Base-by-base conservation (phyloP, 495 filamentous ascomycete species). In the Lasiosphaeria ovina region DNA sequence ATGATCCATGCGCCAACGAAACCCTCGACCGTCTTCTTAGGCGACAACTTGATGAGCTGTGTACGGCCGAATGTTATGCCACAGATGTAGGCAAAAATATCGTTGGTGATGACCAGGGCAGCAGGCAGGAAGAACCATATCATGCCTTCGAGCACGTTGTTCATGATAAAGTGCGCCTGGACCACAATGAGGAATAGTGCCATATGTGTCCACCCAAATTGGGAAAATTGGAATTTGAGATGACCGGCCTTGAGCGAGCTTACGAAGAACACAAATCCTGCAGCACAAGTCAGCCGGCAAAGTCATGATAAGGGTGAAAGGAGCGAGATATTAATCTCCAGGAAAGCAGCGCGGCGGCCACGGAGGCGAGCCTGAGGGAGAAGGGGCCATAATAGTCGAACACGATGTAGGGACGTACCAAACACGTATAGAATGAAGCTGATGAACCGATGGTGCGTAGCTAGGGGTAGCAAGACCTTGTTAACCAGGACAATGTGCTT, bases 161-260 rank as follows among this genome's bases (percentile, higher is more conserved):
- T 98, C 89, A 99, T 97, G 74, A 99, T 91, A 70, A 99, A 99
- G 74, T 99, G 95, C 31, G 95, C 92, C 73, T 99, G 95, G 11
- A 97, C 91, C 32, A 97, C 92, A 65, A 99, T 97, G 68, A 99
- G 77, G 79, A 96, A 97, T 35, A 99, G 83, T 2, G 95, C 95
- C 91, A 99, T 97, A 73, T 99, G 95, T 3, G 94, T 97, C 95
- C 95, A 98, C 51, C 91, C 95, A 70, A 98, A 99, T 71, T 99
- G 93, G 47, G 92, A 93, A 78, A 99, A 99, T 74, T 99, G 95
- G 79, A 98, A 97, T 70, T 86, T 89, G 75, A 97, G 96, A 72
- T 97, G 91, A 10, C 93, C 93, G 63, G 93, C 89, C 74, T 97
- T 90, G 63, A 99, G 83, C n/a, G 94, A 92, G 45, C 84, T 88